These are phyloP conservation scores for Fragaria vesca DNA, from an alignment of 306 rosid species.

Conservation along the genomic window DNA sequence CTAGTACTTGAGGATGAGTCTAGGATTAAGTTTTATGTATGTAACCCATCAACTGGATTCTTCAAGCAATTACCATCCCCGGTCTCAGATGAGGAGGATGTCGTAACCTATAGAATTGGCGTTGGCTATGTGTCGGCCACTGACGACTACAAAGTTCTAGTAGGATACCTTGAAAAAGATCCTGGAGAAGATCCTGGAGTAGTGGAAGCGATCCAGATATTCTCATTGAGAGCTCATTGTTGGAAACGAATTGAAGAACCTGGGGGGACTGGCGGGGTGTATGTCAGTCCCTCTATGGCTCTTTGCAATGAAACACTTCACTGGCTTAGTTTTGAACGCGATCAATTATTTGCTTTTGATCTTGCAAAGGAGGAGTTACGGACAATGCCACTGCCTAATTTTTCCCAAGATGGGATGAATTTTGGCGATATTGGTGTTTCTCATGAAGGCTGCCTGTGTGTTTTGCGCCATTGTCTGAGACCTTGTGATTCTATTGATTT, in stretches of 20 bases:
- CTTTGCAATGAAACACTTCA: neutral
- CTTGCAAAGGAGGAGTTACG: neutral
- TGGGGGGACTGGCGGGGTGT: neutral
- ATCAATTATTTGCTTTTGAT: neutral
- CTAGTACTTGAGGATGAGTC: neutral
- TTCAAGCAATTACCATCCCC: neutral
- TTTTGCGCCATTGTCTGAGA: neutral
- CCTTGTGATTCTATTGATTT: neutral
- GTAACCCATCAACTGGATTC: neutral
- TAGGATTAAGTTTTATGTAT: neutral
- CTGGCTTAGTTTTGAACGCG: neutral
- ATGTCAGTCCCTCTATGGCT: neutral
- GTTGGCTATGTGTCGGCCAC: neutral
- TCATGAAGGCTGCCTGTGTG: neutral
- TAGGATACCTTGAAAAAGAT: neutral
- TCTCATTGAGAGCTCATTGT: neutral
- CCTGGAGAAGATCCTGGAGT: neutral
- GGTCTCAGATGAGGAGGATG: no score
- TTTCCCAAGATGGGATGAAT: neutral
- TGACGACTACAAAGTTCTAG: neutral
- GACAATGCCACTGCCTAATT: neutral
- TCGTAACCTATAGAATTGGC: neutral
- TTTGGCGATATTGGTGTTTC: neutral
- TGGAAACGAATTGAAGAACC: neutral
- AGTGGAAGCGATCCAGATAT: neutral